Evolutionary conservation across 2,329 filamentous ascomycete species (phyloP).

Genomic region (Trichophaea hybrida): DNA sequence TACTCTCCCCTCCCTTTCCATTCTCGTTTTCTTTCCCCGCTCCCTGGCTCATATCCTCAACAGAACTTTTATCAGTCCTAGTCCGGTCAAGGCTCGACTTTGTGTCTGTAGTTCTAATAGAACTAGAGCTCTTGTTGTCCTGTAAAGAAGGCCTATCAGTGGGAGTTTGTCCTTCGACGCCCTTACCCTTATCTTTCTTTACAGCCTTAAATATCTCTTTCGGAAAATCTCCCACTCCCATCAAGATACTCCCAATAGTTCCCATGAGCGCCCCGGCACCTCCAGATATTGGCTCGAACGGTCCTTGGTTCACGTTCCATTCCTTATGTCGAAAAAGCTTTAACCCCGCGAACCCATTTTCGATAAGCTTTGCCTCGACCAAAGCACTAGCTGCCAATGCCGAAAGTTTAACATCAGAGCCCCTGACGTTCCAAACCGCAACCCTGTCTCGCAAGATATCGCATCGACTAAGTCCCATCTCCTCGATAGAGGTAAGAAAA

Average conservation of each 20-base stretch:
- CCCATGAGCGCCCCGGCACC: constrained; percentile 65
- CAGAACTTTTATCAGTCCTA: neutral
- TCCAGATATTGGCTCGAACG: constrained; percentile 64
- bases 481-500: constrained; percentile 45
- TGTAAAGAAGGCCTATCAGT: neutral
- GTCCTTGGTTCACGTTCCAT: constrained; percentile 64
- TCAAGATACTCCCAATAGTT: constrained; percentile 64
- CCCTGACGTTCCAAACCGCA: constrained; percentile 61
- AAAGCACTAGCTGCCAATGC: constrained; percentile 57
- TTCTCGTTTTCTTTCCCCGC: neutral
- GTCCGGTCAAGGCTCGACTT: neutral
- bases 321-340: constrained; percentile 41
- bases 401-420: constrained; percentile 53
- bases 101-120: neutral
- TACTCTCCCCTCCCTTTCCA: neutral
- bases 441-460: constrained; percentile 6
- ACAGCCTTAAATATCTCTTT: constrained; percentile 37
- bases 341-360: constrained; percentile 51
- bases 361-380: constrained; percentile 48
- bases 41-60: neutral
- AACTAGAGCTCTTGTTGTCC: neutral
- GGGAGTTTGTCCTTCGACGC: neutral
- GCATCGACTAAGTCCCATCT: constrained; percentile 14
- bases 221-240: constrained; percentile 64
- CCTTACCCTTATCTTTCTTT: constrained; percentile 8